Base-by-base conservation (phyloP, 805 yeast species). In the Kuraishia capsulata region DNA sequence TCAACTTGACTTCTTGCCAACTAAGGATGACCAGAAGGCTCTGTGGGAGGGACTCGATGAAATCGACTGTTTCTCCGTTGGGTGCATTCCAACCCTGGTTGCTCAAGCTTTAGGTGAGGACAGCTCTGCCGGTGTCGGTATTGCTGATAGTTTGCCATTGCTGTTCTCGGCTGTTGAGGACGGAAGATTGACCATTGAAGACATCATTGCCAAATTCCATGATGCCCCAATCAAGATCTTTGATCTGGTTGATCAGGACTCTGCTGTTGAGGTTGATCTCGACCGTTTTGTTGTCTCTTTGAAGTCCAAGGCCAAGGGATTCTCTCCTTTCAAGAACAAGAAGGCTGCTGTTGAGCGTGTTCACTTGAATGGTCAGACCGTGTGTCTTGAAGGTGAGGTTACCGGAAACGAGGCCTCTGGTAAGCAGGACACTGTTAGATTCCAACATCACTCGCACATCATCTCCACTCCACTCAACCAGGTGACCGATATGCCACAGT, bases 321-420 rank as follows among this genome's bases (percentile, higher is more conserved):
- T 78, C 74, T 69, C 81, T 39, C 81, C 81, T 44, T 73, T 78
- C 44, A 65, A 64, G 41, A 72, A 71, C 44, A 67, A 86, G 54
- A 71, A 66, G 43, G 97, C 97, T 45, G 80, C 87, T 53, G 82
- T 90, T 54, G 95, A 88, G 61, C 77, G 97, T 61, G 97, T 90
- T 37, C 72, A 79, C 48, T 67, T 84, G 58, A 76, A 80, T 44
- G 81, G 78, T 41, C 79, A 81, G 57, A 83, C 95, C 39, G 84
- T 81, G 38, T 83, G 87, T 47, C 71, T 88, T 48, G 96, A 90
- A 57, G 96, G 95, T 48, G 75, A 73, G 40, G 59, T 87, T 37
- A 69, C 82, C 48, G 72, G 75, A 36, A 50, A 60, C 10, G 71
- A 69, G 44, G 82, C 84, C 20, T 56, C 69, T 30, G 96, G 96